These are phyloP conservation scores for Allium fistulosum DNA, from an alignment of 106 monocot genomes.

Conservation along the genomic window DNA sequence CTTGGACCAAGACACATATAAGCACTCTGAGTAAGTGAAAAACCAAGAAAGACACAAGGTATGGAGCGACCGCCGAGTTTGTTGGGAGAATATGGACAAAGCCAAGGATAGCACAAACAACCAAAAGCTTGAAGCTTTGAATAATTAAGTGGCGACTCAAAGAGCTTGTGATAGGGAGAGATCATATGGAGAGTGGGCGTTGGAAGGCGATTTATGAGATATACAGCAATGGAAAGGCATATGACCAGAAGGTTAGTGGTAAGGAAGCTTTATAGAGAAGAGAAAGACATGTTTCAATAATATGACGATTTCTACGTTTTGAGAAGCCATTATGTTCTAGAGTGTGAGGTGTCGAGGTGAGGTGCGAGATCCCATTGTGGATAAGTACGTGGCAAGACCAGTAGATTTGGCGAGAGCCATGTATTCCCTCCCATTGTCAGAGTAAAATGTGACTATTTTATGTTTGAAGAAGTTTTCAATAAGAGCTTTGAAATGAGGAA, in stretches of 20 bases:
- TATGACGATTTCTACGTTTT: not conserved
- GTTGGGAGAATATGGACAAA: not conserved
- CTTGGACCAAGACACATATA: not conserved
- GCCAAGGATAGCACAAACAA: slow-evolving; percentile 4
- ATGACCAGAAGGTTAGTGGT: not conserved
- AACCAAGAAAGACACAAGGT: slow-evolving; percentile 5
- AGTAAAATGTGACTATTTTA: not conserved
- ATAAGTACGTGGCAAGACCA: not conserved
- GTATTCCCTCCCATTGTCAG: slow-evolving; percentile 6
- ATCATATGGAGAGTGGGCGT: not conserved
- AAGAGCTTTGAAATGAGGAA: not conserved
- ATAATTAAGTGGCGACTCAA: not conserved
- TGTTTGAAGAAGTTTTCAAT: not conserved
- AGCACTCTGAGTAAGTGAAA: slow-evolving; percentile 7
- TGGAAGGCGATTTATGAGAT: slow-evolving; percentile 2
- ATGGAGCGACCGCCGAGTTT: not conserved
- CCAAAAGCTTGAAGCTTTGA: not conserved
- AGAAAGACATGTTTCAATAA: slow-evolving; percentile 1
- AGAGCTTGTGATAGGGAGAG: slow-evolving; percentile 1
- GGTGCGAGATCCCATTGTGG: not conserved
- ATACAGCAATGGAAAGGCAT: not conserved
- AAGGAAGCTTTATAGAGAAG: not conserved
- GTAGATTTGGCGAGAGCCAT: no score
- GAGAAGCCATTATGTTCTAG: slow-evolving; percentile 4
- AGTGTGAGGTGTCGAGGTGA: not conserved